These are phyloP conservation scores for Globisporangium cylindrosporum DNA, from an alignment of 352 stramenopile species.

Conservation along the genomic window DNA sequence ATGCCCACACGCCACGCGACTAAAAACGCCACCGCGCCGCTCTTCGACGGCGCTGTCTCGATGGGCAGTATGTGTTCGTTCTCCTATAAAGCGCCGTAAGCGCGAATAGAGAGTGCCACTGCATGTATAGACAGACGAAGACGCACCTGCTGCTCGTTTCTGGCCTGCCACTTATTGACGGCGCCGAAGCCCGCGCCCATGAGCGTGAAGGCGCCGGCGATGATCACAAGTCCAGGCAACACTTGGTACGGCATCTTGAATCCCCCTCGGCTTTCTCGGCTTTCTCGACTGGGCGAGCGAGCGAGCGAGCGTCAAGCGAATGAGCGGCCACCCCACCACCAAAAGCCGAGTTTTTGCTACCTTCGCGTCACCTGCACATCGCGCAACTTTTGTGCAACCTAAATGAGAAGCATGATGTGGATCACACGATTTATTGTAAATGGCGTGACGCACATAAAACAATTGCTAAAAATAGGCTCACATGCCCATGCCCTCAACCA, in stretches of 20 bases:
- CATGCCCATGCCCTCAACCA: neutral
- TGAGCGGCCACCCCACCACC: slow-evolving; percentile 13
- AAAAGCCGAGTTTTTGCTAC: slow-evolving; percentile 10
- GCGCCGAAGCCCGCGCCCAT: slow-evolving; percentile 70
- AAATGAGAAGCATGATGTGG: neutral
- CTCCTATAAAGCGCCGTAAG: neutral
- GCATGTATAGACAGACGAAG: neutral
- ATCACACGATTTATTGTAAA: neutral
- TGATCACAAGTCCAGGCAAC: slow-evolving; percentile 73
- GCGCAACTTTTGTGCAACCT: neutral
- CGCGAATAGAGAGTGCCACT: neutral
- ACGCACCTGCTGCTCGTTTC: slow-evolving; percentile 65
- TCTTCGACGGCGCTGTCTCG: neutral
- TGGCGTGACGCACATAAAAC: neutral
- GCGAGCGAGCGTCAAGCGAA: neutral
- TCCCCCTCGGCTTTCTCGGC: neutral
- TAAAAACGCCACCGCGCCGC: neutral
- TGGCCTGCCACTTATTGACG: slow-evolving; percentile 74
- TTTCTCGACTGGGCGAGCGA: slow-evolving; percentile 10
- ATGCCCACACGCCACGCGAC: neutral
- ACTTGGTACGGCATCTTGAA: slow-evolving; percentile 84
- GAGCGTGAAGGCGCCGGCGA: slow-evolving; percentile 72
- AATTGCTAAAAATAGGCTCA: neutral
- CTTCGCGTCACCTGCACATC: neutral
- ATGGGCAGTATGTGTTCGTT: neutral